Conservation (phyloP, 176 grass and related monocot genomes). For the Sorghum bicolor region Sorghum_bicolor_NCBIv3 NC_012870.2:57965501-57966000, state of each 20-base stretch:
- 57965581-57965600: conserved; percentile 60
- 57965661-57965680: conserved; percentile 50
- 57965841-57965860: not conserved
- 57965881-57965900: not conserved
- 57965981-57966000: not conserved
- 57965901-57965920: not conserved
- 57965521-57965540: conserved; percentile 79
- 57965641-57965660: conserved; percentile 74
- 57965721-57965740: conserved; percentile 41
- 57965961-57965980: not conserved
- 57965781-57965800: conserved; percentile 11
- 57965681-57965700: conserved; percentile 50
- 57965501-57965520: conserved; percentile 69
- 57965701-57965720: conserved; percentile 58
- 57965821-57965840: not conserved
- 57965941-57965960: not conserved
- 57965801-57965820: not conserved
- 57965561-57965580: conserved; percentile 42
- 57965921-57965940: not conserved
- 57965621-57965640: conserved; percentile 91
- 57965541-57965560: conserved; percentile 74
- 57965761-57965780: conserved; percentile 46
- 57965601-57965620: conserved; percentile 93
- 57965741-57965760: conserved; percentile 35
- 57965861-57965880: not conserved